Percentiles rank a stretch among this genome's conserved stretches.
These are phyloP conservation scores for Yamadazyma nakazawae DNA, from an alignment of 805 yeast genomes.

Conservation along the genomic window DNA sequence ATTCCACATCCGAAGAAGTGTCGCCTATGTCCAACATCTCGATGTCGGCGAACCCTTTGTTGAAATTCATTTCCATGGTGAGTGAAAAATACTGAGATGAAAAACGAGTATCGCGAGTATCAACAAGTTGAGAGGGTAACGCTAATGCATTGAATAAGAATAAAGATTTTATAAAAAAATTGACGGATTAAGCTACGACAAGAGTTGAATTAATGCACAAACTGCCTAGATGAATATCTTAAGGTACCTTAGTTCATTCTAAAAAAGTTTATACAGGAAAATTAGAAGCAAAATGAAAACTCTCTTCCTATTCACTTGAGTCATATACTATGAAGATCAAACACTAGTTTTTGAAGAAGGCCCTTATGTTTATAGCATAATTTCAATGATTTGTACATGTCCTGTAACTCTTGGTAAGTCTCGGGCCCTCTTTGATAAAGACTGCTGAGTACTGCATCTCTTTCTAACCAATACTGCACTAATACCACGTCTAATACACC, in stretches of 20 bases:
- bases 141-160: too few species aligned
- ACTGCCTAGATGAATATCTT: too few species aligned
- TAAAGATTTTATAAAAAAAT: too few species aligned
- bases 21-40: conserved; percentile 45
- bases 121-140: background rate
- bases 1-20: conserved; percentile 27
- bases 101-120: background rate
- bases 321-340: conserved; percentile 7
- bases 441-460: conserved; percentile 8
- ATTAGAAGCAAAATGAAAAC: too few species aligned
- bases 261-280: too few species aligned
- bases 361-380: conserved; percentile 14
- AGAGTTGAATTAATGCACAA: too few species aligned
- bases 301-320: too few species aligned
- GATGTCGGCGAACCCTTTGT: conserved; percentile 31
- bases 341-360: conserved; percentile 14
- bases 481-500: conserved; percentile 18
- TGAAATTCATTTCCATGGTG: conserved; percentile 5
- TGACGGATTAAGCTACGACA: too few species aligned
- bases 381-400: conserved; percentile 10
- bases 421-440: conserved; percentile 1
- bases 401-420: conserved; percentile 2
- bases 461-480: conserved; percentile 16
- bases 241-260: too few species aligned
- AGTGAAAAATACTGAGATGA: background rate